phyloP scores from a whole-genome alignment of 2,329 filamentous ascomycete species.

The Alternaria gaisen region DNA sequence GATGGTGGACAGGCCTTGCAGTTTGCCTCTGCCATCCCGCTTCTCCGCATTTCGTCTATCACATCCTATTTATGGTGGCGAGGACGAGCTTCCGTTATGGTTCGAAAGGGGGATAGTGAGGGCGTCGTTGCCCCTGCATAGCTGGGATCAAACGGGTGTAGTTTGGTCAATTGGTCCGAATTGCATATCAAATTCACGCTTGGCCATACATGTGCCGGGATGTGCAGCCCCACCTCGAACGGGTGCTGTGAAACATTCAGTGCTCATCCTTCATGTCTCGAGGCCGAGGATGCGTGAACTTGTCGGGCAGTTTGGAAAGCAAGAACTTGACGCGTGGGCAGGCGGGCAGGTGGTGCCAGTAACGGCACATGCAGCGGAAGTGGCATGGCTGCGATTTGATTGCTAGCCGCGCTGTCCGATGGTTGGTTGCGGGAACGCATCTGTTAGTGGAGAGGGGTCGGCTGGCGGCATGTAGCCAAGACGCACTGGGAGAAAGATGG shows the following conservation, averaged over 20 bases:
- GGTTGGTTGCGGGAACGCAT: conserved; percentile 9
- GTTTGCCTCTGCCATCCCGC: conserved; percentile 31
- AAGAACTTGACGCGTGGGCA: not conserved
- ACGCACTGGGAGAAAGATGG: conserved; percentile 25
- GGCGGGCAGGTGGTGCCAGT: not conserved
- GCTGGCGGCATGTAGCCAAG: conserved; percentile 36
- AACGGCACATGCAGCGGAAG: conserved; percentile 4
- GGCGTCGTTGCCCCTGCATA: conserved; percentile 41
- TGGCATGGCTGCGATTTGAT: conserved; percentile 7
- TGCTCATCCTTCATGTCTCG: conserved; percentile 37
- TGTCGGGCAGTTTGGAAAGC: conserved; percentile 11
- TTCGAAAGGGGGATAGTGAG: conserved; percentile 32
- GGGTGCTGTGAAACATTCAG: conserved; percentile 39
- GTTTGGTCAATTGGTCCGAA: conserved; percentile 35
- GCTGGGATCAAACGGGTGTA: conserved; percentile 25
- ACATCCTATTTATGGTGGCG: conserved; percentile 47
- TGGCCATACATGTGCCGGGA: conserved; percentile 23
- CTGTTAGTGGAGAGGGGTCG: conserved; percentile 24
- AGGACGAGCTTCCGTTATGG: conserved; percentile 34
- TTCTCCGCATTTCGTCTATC: conserved; percentile 50
- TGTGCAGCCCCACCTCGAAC: conserved; percentile 32
- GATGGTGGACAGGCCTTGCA: conserved; percentile 11
- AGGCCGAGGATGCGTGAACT: conserved; percentile 15
- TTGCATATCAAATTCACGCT: conserved; percentile 36
- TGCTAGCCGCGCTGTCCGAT: conserved; percentile 25